Evolutionary conservation across 2,329 filamentous ascomycete genomes (phyloP).

Genomic region (Neonectria ditissima): DNA sequence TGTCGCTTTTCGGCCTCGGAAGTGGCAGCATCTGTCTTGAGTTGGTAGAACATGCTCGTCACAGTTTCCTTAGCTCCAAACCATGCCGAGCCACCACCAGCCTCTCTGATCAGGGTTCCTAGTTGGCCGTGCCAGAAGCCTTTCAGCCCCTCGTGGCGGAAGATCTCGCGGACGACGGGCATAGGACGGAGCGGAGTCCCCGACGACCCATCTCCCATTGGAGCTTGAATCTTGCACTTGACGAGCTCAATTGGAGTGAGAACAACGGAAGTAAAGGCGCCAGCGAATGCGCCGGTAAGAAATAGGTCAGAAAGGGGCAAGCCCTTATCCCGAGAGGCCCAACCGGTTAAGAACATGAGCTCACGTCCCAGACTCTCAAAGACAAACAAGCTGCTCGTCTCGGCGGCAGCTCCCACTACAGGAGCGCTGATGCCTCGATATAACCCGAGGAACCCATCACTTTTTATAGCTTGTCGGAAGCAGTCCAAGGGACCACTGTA

Average conservation of each 20-base stretch:
- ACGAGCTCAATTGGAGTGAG: conserved; percentile 96
- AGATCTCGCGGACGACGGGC: conserved; percentile 81
- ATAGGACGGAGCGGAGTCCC: conserved; percentile 70
- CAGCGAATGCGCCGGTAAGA: conserved; percentile 85
- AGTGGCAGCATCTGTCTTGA: conserved; percentile 59
- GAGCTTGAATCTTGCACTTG: conserved; percentile 98
- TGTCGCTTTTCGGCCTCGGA: conserved; percentile 55
- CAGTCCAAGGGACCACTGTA: conserved; percentile 93
- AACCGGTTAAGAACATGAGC: conserved; percentile 66
- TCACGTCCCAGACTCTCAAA: conserved; percentile 84
- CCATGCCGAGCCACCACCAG: conserved; percentile 93
- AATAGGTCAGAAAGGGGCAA: conserved; percentile 82
- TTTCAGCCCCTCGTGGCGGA: conserved; percentile 80
- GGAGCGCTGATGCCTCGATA: conserved; percentile 96
- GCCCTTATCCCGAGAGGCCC: conserved; percentile 64
- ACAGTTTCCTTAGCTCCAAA: conserved; percentile 91
- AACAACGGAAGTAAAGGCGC: conserved; percentile 88
- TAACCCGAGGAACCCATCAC: conserved; percentile 83
- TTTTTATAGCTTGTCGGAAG: conserved; percentile 85
- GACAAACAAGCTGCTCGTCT: conserved; percentile 93
- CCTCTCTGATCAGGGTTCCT: conserved; percentile 93
- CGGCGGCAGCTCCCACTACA: conserved; percentile 88
- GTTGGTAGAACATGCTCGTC: conserved; percentile 74
- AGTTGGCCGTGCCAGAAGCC: conserved; percentile 97
- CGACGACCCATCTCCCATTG: conserved; percentile 55